These are phyloP conservation scores for Lepidium sativum DNA, from an alignment of 345 rosid genomes.

Conservation along the genomic window DNA sequence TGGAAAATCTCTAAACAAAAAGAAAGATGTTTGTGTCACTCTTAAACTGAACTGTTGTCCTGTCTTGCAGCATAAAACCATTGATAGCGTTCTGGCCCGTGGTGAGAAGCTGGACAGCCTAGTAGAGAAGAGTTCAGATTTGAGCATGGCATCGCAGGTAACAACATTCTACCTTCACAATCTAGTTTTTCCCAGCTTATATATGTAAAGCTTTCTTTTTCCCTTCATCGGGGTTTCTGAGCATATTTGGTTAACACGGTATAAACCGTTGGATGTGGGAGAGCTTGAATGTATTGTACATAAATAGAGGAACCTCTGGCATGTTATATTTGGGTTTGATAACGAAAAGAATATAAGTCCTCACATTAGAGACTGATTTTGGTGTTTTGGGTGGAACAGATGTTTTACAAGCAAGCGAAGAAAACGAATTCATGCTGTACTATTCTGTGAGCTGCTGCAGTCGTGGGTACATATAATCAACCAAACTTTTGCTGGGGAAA, in stretches of 20 bases:
- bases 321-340: neutral
- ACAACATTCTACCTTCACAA: neutral
- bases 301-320: neutral
- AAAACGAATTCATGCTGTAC: slow-evolving; percentile 92
- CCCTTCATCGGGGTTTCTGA: neutral
- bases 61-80: slow-evolving; percentile 82
- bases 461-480: slow-evolving; percentile 10
- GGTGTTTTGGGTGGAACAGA: slow-evolving; percentile 46
- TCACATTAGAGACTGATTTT: neutral
- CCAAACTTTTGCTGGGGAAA: slow-evolving; percentile 18
- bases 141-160: slow-evolving; percentile 98
- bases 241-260: neutral
- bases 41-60: neutral
- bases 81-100: slow-evolving; percentile 93
- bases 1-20: neutral
- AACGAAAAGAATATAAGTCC: neutral
- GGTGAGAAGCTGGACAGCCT: slow-evolving; percentile 96
- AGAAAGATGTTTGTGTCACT: neutral
- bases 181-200: neutral
- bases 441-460: slow-evolving; percentile 47
- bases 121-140: slow-evolving; percentile 97
- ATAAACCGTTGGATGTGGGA: neutral
- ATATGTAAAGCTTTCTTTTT: neutral
- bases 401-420: slow-evolving; percentile 99
- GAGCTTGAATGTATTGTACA: neutral